A percentile compares a stretch with the other conserved stretches of the same genome.
phyloP scores from a whole-genome alignment of 1,284 basidiomycete species.

The Leccinum huronense region DNA sequence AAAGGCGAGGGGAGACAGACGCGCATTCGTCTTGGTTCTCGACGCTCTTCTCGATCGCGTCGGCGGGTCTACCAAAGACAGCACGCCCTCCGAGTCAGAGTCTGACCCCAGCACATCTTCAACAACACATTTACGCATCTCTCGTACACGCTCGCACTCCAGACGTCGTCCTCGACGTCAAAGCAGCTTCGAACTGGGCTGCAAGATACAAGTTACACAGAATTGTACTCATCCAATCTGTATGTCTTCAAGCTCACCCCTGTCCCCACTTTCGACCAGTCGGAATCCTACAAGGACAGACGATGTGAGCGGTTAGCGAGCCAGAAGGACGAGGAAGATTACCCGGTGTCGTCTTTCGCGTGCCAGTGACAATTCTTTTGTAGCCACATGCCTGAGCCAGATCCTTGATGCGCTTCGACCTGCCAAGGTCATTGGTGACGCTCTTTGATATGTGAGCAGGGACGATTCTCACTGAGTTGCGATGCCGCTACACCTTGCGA shows the following conservation, averaged over 20 bases:
- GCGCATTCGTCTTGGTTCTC: slow-evolving; percentile 94
- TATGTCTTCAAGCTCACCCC: slow-evolving; percentile 26
- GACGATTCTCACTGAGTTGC: slow-evolving; percentile 75
- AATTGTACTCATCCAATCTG: slow-evolving; percentile 83
- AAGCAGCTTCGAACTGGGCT: slow-evolving; percentile 58
- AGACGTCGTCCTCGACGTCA: slow-evolving; percentile 71
- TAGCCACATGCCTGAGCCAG: slow-evolving; percentile 81
- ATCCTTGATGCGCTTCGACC: slow-evolving; percentile 79
- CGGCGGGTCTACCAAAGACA: slow-evolving; percentile 90
- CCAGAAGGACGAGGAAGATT: slow-evolving; percentile 17
- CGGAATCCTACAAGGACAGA: slow-evolving; percentile 67
- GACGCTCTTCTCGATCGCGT: slow-evolving; percentile 93
- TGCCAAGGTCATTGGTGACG: slow-evolving; percentile 33
- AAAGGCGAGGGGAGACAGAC: slow-evolving; percentile 28
- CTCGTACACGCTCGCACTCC: slow-evolving; percentile 71
- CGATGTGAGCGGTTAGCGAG: slow-evolving; percentile 4
- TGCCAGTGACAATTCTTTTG: slow-evolving; percentile 90
- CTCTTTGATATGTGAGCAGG: not conserved
- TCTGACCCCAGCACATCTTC: slow-evolving; percentile 51
- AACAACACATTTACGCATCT: slow-evolving; percentile 72
- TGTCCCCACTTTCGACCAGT: slow-evolving; percentile 74
- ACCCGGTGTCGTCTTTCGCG: slow-evolving; percentile 97
- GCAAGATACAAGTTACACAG: slow-evolving; percentile 78
- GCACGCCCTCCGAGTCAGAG: slow-evolving; percentile 51
- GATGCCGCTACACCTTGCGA: slow-evolving; percentile 95